Conservation (phyloP, 1,284 basidiomycete genomes). For the Athelia sp. region DNA sequence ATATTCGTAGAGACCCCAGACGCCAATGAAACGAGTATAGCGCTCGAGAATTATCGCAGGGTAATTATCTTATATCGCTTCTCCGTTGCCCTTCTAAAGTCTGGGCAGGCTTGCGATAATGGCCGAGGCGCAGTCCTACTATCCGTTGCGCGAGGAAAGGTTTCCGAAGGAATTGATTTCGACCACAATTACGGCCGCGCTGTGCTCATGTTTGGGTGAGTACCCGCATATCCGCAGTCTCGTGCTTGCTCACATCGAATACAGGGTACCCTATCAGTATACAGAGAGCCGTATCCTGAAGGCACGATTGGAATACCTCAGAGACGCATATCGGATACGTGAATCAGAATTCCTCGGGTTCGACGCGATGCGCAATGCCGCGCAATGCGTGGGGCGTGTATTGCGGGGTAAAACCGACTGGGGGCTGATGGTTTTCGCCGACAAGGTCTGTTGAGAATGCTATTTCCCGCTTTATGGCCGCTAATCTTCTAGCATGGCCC, state of each 20-base stretch:
- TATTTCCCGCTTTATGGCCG: not conserved
- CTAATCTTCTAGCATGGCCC: slow-evolving; percentile 10
- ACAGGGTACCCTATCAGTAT: slow-evolving; percentile 95
- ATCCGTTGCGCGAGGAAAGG: slow-evolving; percentile 97
- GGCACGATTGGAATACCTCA: slow-evolving; percentile 93
- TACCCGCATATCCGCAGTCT: slow-evolving; percentile 3
- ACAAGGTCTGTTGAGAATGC: slow-evolving; percentile 66
- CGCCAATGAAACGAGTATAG: slow-evolving; percentile 98
- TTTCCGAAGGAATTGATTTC: slow-evolving; percentile 99
- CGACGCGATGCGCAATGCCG: slow-evolving; percentile 99
- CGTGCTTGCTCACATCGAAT: not conserved
- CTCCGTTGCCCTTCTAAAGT: not conserved
- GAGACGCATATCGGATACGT: slow-evolving; percentile 97
- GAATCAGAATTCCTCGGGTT: slow-evolving; percentile 99
- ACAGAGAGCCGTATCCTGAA: slow-evolving; percentile 98
- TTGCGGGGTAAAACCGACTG: slow-evolving; percentile 98
- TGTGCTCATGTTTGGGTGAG: slow-evolving; percentile 98
- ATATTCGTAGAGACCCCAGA: slow-evolving; percentile 99
- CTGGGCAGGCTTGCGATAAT: slow-evolving; percentile 89
- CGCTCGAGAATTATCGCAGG: slow-evolving; percentile 94
- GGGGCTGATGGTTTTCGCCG: slow-evolving; percentile 99
- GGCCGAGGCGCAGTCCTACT: slow-evolving; percentile 95
- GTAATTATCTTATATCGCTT: slow-evolving; percentile 37
- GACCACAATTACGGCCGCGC: slow-evolving; percentile 99
- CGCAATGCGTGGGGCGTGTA: slow-evolving; percentile 98